phyloP scores from a whole-genome alignment of 1,284 basidiomycete species.

The Pseudozyma tsukubaensis region DNA sequence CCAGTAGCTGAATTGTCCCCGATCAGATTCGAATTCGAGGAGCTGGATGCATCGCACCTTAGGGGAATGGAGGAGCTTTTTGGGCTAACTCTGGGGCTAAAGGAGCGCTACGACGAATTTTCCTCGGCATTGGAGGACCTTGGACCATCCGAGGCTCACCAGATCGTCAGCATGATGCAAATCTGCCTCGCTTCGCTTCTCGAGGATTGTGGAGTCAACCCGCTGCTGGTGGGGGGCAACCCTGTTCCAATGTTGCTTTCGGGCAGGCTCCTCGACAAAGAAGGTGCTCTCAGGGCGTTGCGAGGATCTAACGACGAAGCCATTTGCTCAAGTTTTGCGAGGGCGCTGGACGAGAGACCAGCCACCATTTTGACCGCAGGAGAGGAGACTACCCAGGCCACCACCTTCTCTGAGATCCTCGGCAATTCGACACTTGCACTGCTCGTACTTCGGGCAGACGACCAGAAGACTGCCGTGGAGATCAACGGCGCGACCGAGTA shows the following conservation, averaged over 20 bases:
- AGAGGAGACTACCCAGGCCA: too few species aligned
- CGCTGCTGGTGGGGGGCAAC: background rate
- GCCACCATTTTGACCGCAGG: too few species aligned
- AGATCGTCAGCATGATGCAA: slow-evolving; percentile 3
- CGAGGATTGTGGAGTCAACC: slow-evolving; percentile 20
- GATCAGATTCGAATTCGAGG: slow-evolving; percentile 7
- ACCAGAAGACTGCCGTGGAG: background rate
- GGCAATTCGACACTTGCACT: too few species aligned
- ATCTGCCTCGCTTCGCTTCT: slow-evolving; percentile 21
- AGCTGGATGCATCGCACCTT: background rate
- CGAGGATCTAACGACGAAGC: background rate
- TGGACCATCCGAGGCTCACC: background rate
- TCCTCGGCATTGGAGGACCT: background rate
- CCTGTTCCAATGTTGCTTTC: background rate
- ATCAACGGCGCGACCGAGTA: background rate
- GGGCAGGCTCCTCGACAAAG: slow-evolving; percentile 1
- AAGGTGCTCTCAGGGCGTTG: background rate
- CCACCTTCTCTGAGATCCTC: too few species aligned
- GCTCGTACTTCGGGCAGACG: background rate
- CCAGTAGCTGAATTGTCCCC: slow-evolving; percentile 11
- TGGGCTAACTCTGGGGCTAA: slow-evolving; percentile 2
- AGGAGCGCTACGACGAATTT: slow-evolving; percentile 9
- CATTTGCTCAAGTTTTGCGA: background rate
- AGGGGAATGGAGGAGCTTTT: background rate
- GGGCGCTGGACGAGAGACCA: background rate